Percentiles rank a stretch among this genome's conserved stretches.
These are phyloP conservation scores for Sporothrix humicola DNA, from an alignment of 2,329 filamentous ascomycete genomes.

Conservation along the genomic window DNA sequence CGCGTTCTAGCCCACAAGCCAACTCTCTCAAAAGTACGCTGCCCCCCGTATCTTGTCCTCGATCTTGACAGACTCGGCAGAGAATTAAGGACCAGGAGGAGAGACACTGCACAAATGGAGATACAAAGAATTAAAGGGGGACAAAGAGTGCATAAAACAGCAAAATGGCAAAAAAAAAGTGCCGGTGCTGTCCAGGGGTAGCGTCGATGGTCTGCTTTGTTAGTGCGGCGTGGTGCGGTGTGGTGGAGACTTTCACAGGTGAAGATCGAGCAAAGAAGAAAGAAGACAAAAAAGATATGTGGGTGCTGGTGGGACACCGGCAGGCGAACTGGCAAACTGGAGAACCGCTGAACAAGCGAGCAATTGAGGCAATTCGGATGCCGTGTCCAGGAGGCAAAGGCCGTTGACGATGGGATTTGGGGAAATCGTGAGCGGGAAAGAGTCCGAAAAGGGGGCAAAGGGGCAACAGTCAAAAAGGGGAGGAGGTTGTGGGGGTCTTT, in stretches of 20 bases:
- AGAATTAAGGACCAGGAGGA: background rate
- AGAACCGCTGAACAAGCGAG: background rate
- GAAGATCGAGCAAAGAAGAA: slow-evolving; percentile 2
- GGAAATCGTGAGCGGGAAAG: background rate
- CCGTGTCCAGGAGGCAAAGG: background rate
- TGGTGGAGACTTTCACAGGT: slow-evolving; percentile 20
- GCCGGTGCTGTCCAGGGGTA: slow-evolving; percentile 20
- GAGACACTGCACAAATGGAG: background rate
- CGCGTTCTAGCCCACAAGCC: slow-evolving; percentile 8
- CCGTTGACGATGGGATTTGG: slow-evolving; percentile 17
- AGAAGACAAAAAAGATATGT: background rate
- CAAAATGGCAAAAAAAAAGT: background rate
- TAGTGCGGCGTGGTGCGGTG: slow-evolving; percentile 14
- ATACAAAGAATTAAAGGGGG: slow-evolving; percentile 9
- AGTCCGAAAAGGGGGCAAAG: background rate
- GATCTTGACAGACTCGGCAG: background rate
- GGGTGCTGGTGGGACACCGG: background rate
- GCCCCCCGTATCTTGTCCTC: background rate
- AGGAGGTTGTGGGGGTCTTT: background rate
- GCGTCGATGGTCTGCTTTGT: slow-evolving; percentile 12
- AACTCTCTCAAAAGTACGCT: background rate
- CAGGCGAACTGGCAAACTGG: background rate
- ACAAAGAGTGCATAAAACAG: background rate
- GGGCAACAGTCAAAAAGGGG: background rate
- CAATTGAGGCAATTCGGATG: slow-evolving; percentile 18